Base-by-base conservation (phyloP, 768 basidiomycete species). In the Pleurotus platypus region DNA sequence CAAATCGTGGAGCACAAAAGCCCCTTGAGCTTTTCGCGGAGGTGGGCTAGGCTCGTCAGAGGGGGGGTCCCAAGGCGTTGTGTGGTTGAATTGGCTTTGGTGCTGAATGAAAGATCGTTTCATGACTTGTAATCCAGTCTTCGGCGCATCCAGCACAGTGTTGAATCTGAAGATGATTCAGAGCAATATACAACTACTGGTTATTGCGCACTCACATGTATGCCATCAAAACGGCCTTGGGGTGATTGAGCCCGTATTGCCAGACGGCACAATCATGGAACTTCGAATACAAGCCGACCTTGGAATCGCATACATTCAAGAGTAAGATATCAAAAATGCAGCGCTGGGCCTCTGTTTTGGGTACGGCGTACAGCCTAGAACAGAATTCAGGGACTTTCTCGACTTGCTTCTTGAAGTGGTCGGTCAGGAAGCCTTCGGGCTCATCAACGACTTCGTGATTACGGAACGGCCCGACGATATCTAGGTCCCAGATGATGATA, bases 91-190 rank as follows among this genome's bases (percentile, higher is more conserved):
- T 6, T 30, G 47, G 2, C 58, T 57, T 24, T 53, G 58, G 62
- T 90, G 86, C 0, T 58, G 9, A 0, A 70, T 55, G 43, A 79
- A 79, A 2, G 84, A 67, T 0, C 65, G 60, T 0, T 49, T 27
- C 55, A 75, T 79, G 46, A 90, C 76, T 2, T 77, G 74, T 4
- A 81, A 73, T 0, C 89, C 90, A 15, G 85, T 85, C 67, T 91
- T 91, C 46, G 77, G 78, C 0, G 86, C 78, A 69, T 92, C 89
- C 7, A 92, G 73, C 9, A 86, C 72, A 1, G 79, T 83, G 7
- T 80, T 82, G 60, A 88, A 89, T 70, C 90, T 92, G 56, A 9
- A 48, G 35, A 45, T 45, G 2, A 45, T 16, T 45, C 42, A 45
- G 45, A 16, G 2, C 4, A 35, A 57, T 20, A 20, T 22, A 49